phyloP scores from a whole-genome alignment of 768 basidiomycete genomes.

The Hygrocybe coccinea region DNA sequence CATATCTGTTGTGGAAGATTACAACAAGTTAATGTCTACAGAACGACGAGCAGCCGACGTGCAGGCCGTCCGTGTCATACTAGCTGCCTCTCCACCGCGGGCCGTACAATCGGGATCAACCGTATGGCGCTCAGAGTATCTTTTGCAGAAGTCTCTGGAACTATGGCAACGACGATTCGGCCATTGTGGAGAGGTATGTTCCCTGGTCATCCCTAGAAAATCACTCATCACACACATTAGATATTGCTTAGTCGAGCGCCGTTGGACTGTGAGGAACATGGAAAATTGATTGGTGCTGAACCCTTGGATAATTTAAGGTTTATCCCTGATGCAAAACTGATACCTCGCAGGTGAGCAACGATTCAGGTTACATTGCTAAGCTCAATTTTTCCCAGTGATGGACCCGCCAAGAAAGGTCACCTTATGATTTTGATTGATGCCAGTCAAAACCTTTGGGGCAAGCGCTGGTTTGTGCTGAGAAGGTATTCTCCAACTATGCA shows the following conservation, averaged over 20 bases:
- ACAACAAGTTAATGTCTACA: constrained; percentile 62
- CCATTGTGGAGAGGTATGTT: constrained; percentile 59
- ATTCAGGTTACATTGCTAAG: not conserved
- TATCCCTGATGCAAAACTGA: constrained; percentile 64
- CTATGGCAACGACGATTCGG: constrained; percentile 87
- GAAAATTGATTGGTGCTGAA: constrained; percentile 31
- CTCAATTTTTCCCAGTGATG: constrained; percentile 49
- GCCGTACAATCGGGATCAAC: constrained; percentile 48
- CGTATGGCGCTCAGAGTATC: constrained; percentile 61
- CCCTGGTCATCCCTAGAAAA: constrained; percentile 1
- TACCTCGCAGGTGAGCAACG: constrained; percentile 60
- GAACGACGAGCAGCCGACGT: constrained; percentile 83
- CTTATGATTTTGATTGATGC: constrained; percentile 79
- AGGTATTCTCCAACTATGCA: constrained; percentile 44
- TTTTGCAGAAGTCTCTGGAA: constrained; percentile 60
- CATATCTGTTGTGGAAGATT: constrained; percentile 84
- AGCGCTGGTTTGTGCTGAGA: constrained; percentile 80
- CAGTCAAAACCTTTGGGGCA: constrained; percentile 73
- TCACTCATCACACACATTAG: constrained; percentile 36
- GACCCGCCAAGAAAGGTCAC: constrained; percentile 78
- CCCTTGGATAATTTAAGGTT: constrained; percentile 57
- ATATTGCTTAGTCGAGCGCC: constrained; percentile 75
- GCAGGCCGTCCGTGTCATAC: constrained; percentile 77
- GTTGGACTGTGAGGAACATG: constrained; percentile 47
- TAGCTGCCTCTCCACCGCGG: constrained; percentile 51